Evolutionary conservation across 2,329 filamentous ascomycete species (phyloP).

Genomic region (Cytospora piceicola): DNA sequence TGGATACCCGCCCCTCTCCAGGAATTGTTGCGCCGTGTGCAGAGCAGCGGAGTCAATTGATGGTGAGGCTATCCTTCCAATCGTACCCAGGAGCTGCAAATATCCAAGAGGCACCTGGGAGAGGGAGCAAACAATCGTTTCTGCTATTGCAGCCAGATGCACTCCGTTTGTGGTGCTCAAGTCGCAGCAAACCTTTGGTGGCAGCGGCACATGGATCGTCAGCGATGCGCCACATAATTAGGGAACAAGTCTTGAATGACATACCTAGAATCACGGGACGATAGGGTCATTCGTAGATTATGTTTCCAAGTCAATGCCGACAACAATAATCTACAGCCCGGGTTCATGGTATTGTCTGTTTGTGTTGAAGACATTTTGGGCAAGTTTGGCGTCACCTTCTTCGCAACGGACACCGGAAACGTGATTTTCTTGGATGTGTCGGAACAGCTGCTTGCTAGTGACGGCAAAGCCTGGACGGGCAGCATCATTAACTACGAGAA

Average conservation of each 20-base stretch:
- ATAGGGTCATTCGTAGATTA: not conserved
- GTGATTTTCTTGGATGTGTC: not conserved
- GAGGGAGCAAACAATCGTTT: conserved; percentile 37
- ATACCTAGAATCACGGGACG: not conserved
- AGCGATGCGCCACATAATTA: not conserved
- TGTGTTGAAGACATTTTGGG: not conserved
- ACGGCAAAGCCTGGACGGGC: conserved; percentile 40
- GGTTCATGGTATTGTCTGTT: not conserved
- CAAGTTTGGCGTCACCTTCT: not conserved
- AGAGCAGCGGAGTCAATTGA: conserved; percentile 2
- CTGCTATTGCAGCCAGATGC: conserved; percentile 32
- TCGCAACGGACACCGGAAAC: not conserved
- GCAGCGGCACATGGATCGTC: not conserved
- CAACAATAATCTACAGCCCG: not conserved
- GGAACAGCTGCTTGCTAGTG: conserved; percentile 41
- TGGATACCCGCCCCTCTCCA: conserved; percentile 30
- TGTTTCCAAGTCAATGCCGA: not conserved
- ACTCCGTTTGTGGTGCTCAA: conserved; percentile 45
- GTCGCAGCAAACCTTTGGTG: conserved; percentile 42
- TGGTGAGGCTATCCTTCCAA: conserved; percentile 26
- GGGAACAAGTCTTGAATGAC: not conserved
- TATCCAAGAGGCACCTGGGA: conserved; percentile 37
- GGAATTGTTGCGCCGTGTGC: conserved; percentile 37
- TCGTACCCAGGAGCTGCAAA: conserved; percentile 37
- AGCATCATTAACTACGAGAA: conserved; percentile 41